These are phyloP conservation scores for Pyrenophora tritici-repentis DNA, from an alignment of 2,329 filamentous ascomycete species.

Conservation along the genomic window DNA sequence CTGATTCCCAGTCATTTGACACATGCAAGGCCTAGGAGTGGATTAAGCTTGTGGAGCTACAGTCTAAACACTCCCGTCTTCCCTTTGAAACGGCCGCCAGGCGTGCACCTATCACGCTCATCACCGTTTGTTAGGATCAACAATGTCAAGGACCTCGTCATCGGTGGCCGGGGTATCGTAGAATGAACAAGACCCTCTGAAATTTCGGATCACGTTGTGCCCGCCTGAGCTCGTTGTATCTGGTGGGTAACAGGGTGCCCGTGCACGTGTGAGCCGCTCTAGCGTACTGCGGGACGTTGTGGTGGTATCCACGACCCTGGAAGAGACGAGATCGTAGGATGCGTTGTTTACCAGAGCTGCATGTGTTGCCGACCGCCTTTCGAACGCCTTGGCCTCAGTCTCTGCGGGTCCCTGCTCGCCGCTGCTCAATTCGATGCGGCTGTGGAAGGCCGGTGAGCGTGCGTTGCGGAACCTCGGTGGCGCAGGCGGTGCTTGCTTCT, in stretches of 20 bases:
- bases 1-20: neutral
- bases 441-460: constrained; percentile 22
- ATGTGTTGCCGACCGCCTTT: constrained; percentile 28
- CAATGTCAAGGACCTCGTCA: constrained; percentile 22
- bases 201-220: neutral
- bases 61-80: constrained; percentile 10
- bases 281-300: constrained; percentile 26
- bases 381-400: constrained; percentile 19
- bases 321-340: constrained; percentile 18
- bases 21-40: neutral
- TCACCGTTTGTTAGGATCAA: constrained; percentile 22
- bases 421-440: constrained; percentile 12
- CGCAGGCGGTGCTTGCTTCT: constrained; percentile 22
- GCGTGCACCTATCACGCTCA: constrained; percentile 7
- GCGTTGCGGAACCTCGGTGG: constrained; percentile 21
- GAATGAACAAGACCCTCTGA: constrained; percentile 12
- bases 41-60: neutral
- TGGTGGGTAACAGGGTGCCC: neutral
- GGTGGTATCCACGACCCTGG: constrained; percentile 17
- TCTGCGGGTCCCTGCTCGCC: constrained; percentile 11
- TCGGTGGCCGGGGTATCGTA: constrained; percentile 21
- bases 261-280: constrained; percentile 12
- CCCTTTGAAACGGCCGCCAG: constrained; percentile 1
- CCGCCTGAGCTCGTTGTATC: constrained; percentile 18
- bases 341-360: constrained; percentile 33